Conservation (phyloP, 176 grass and related monocot species). For the Aegilops sharonensis region DNA sequence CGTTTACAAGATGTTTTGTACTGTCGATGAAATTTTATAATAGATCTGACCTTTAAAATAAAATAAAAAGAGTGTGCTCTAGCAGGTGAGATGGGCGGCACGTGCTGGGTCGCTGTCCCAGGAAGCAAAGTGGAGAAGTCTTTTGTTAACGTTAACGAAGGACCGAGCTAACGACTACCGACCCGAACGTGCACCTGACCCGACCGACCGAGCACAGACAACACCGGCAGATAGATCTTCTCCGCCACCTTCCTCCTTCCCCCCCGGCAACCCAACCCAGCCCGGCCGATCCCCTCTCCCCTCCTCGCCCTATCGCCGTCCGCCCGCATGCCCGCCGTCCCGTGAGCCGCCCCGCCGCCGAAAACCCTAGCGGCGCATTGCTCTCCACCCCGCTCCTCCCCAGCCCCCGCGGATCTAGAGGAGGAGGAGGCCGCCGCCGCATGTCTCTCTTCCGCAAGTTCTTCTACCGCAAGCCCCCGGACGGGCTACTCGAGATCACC, state of each 20-base stretch:
- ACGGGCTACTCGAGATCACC: conserved; percentile 93
- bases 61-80: no score
- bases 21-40: no score
- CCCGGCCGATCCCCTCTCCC: neutral
- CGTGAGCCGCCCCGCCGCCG: neutral
- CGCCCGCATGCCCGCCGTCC: neutral
- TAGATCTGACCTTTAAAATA: no score
- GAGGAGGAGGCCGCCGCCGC: neutral
- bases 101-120: neutral
- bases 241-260: neutral
- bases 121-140: neutral
- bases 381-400: neutral
- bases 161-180: neutral
- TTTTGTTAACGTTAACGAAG: conserved; percentile 14
- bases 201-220: neutral
- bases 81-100: neutral
- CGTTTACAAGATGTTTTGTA: no score
- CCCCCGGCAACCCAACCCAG: neutral
- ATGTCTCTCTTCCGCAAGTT: conserved; percentile 98
- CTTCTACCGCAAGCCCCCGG: conserved; percentile 97
- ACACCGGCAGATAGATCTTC: neutral
- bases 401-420: conserved; percentile 37
- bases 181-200: conserved; percentile 4
- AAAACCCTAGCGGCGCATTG: conserved; percentile 26
- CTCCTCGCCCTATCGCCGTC: neutral